phyloP scores from a whole-genome alignment of 2,329 filamentous ascomycete genomes.

The Calonectria pseudoturangicola region DNA sequence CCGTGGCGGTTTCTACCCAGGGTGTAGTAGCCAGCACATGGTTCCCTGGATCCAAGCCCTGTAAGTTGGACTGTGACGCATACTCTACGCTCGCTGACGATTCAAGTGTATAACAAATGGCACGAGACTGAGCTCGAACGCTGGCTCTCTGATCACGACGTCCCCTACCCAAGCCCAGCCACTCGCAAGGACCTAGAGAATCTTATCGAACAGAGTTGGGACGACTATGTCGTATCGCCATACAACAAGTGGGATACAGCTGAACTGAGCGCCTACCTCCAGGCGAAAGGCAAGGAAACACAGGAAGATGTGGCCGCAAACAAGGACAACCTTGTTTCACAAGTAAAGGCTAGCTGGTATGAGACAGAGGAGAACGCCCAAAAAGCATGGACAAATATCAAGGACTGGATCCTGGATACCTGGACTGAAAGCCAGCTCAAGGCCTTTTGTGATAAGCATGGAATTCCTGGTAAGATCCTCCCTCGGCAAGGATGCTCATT shows the following conservation, averaged over 20 bases:
- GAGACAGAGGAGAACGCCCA: constrained; percentile 87
- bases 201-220: constrained; percentile 93
- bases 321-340: constrained; percentile 80
- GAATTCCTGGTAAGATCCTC: constrained; percentile 78
- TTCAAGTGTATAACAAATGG: constrained; percentile 96
- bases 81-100: not conserved
- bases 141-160: constrained; percentile 94
- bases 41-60: constrained; percentile 84
- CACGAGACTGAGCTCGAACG: constrained; percentile 97
- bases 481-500: too few relatives aligned
- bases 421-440: constrained; percentile 97
- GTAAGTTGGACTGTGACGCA: constrained; percentile 70
- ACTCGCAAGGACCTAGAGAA: constrained; percentile 97
- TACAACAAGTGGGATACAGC: constrained; percentile 86
- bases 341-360: constrained; percentile 84
- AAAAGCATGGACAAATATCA: constrained; percentile 81
- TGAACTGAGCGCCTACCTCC: constrained; percentile 81
- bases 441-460: constrained; percentile 91
- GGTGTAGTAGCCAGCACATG: constrained; percentile 84
- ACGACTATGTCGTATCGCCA: constrained; percentile 82
- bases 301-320: constrained; percentile 80
- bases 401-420: constrained; percentile 96
- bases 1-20: constrained; percentile 83
- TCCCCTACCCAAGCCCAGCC: constrained; percentile 91
- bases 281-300: constrained; percentile 81